A percentile compares a stretch with the other conserved stretches of the same genome.
These are phyloP conservation scores for Thermothelomyces thermophilus DNA, from an alignment of 2,329 filamentous ascomycete genomes.

Conservation along the genomic window DNA sequence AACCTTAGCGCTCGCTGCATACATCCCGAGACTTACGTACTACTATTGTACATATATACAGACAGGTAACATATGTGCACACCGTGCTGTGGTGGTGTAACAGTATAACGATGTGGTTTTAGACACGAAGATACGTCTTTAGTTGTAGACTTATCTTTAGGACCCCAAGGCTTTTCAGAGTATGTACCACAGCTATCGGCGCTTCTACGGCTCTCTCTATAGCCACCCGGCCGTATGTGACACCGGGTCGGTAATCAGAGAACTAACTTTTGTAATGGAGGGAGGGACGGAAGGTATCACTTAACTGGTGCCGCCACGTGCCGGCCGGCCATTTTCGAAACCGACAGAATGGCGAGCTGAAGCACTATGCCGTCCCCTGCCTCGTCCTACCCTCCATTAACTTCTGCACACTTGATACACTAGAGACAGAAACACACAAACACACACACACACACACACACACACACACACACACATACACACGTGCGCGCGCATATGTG, in stretches of 20 bases:
- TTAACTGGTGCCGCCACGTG: conserved; percentile 12
- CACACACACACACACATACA: too few relatives aligned
- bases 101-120: background rate
- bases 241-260: background rate
- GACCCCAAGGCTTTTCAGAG: background rate
- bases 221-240: background rate
- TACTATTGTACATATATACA: too few relatives aligned
- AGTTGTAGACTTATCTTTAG: conserved; percentile 12
- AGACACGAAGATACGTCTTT: background rate
- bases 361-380: background rate
- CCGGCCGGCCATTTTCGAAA: conserved; percentile 11
- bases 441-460: too few relatives aligned
- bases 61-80: too few relatives aligned
- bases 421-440: too few relatives aligned
- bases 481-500: too few relatives aligned
- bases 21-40: too few relatives aligned
- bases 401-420: too few relatives aligned
- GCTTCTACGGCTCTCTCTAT: conserved; percentile 4
- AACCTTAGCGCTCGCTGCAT: too few relatives aligned
- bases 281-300: conserved; percentile 1
- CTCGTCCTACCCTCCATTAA: background rate
- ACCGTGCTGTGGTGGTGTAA: background rate
- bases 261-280: background rate
- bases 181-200: background rate
- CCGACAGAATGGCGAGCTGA: background rate